Evolutionary conservation across 108 stramenopile species (phyloP), one percentile per base, ranked within the genome.

Genomic region (Fistulifera solaris): DNA sequence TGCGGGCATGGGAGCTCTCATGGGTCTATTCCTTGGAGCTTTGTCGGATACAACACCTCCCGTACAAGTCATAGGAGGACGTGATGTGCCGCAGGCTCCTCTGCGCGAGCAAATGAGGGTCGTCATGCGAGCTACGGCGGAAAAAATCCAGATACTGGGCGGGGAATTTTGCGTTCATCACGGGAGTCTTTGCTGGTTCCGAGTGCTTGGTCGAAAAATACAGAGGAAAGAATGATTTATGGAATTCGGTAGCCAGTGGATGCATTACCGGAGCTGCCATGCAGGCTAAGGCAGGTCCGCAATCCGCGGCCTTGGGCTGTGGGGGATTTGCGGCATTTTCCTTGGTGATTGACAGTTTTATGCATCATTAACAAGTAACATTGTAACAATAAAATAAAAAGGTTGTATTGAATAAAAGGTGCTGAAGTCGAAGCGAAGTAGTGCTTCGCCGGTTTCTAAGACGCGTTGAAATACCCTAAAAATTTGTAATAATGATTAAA

Each of bases 311-410:
- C 11, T 38, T 94, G 31, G 95, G 95, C 10, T 96, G 95, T 79
- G 90, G 81, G 15, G 95, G 95, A 38, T 96, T 96, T 77, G 95
- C 95, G 25, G 95, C 81, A 0, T 96, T 96, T 68, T 88, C 86
- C 38, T 61, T 93, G 31, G 85, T 91, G 11, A 87, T 93, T 70
- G 94, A 95, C 68, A 73, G 67, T 38, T 47, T 95, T 46, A 95
- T 95, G 94, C 31, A 35, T 35, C 31, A 35, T 6, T 35, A 35
- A 35, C n/a, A n/a, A n/a, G n/a, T n/a, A n/a, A n/a, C n/a, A n/a
- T n/a, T n/a, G n/a, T n/a, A n/a, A n/a, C n/a, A n/a, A n/a, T n/a
- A n/a, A 35, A 8, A 8, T 8, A 3, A 3, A 35, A 8, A 35
- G 31, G 6, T 35, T 35, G 3, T 3, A 6, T 35, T 35, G 31